A percentile compares a stretch with the other conserved stretches of the same genome.
These are phyloP conservation scores for Penicillium longicatenatum DNA, from an alignment of 495 filamentous ascomycete species.

Conservation along the genomic window DNA sequence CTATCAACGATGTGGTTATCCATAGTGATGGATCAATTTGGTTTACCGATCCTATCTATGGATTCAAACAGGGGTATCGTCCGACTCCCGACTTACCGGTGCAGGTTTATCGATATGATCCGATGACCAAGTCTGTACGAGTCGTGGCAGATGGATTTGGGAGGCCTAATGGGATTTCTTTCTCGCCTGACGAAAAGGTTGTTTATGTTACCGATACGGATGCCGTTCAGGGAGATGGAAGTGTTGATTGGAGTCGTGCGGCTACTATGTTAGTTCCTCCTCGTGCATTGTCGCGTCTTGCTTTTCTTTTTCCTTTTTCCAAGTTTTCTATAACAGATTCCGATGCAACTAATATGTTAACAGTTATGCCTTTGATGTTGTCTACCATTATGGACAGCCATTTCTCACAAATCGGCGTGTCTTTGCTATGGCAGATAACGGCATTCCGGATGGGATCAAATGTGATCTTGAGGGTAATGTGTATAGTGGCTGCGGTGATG, in stretches of 20 bases:
- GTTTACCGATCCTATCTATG: slow-evolving; percentile 67
- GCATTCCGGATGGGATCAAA: slow-evolving; percentile 63
- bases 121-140: slow-evolving; percentile 42
- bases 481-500: slow-evolving; percentile 61
- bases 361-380: slow-evolving; percentile 36
- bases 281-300: no score
- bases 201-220: slow-evolving; percentile 61
- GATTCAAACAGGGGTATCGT: slow-evolving; percentile 58
- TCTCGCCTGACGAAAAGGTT: slow-evolving; percentile 46
- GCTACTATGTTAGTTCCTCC: slow-evolving; percentile 28
- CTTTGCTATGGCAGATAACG: slow-evolving; percentile 58
- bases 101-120: slow-evolving; percentile 61
- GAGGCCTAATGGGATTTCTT: slow-evolving; percentile 49
- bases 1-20: slow-evolving; percentile 47
- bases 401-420: slow-evolving; percentile 53
- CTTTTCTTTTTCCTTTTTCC: not conserved
- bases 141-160: slow-evolving; percentile 54
- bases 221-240: slow-evolving; percentile 40
- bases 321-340: not conserved
- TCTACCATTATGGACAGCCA: slow-evolving; percentile 22
- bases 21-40: slow-evolving; percentile 57
- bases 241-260: slow-evolving; percentile 11
- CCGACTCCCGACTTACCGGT: slow-evolving; percentile 50
- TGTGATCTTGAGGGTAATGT: slow-evolving; percentile 61
- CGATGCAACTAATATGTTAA: not conserved